Conservation (phyloP, 768 basidiomycete genomes). For the Cantharellus anzutake region DNA sequence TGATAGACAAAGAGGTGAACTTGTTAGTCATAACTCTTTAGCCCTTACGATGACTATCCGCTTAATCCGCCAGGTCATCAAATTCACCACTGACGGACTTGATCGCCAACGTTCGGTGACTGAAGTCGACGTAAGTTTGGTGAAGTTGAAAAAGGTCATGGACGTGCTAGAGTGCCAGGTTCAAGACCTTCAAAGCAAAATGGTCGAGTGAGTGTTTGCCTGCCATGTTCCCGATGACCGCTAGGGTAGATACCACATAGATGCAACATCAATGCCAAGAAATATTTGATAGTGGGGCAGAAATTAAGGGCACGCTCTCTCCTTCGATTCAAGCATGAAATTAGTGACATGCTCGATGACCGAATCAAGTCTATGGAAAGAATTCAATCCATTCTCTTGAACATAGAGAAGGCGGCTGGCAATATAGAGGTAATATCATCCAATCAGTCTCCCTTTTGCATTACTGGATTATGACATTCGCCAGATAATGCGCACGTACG, state of each 20-base stretch:
- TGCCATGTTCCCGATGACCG: neutral
- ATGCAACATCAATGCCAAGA: conserved; percentile 42
- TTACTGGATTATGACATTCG: conserved; percentile 1
- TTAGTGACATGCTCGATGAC: conserved; percentile 60
- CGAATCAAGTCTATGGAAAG: conserved; percentile 55
- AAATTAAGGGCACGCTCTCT: conserved; percentile 57
- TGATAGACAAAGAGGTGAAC: conserved; percentile 49
- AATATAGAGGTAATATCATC: conserved; percentile 51
- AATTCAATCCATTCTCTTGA: conserved; percentile 54
- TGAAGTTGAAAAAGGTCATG: conserved; percentile 62
- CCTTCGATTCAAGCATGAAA: conserved; percentile 61
- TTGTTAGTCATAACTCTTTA: neutral
- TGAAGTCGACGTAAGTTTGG: conserved; percentile 61
- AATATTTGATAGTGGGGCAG: conserved; percentile 46
- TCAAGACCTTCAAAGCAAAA: conserved; percentile 43
- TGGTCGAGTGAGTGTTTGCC: conserved; percentile 39
- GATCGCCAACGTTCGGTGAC: conserved; percentile 29
- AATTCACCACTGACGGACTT: conserved; percentile 36
- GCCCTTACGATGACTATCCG: neutral
- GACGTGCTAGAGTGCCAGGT: conserved; percentile 49
- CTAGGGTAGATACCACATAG: conserved; percentile 20
- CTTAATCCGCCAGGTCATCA: conserved; percentile 40
- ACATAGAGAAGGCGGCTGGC: conserved; percentile 76
- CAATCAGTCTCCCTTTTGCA: neutral
- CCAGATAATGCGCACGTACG: conserved; percentile 74